These are phyloP conservation scores for Phaseolus lunatus DNA, from an alignment of 306 rosid genomes.

Conservation along the genomic window DNA sequence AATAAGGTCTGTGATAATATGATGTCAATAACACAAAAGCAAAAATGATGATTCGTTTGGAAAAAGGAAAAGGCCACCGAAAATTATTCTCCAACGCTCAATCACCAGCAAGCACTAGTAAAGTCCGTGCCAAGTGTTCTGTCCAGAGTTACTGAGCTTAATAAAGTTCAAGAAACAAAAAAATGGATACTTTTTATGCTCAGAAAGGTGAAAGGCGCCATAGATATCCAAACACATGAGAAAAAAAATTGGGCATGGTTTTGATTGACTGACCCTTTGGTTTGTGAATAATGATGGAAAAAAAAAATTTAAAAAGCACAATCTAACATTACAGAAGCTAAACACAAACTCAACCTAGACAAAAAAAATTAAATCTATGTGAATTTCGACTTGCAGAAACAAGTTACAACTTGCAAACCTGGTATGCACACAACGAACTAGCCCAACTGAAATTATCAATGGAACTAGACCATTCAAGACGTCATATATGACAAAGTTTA, in stretches of 20 bases:
- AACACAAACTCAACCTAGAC: constrained; percentile 39
- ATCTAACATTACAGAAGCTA: constrained; percentile 9
- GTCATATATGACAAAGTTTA: background rate
- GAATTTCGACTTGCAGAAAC: constrained; percentile 10
- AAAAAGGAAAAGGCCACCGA: constrained; percentile 13
- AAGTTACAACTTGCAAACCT: constrained; percentile 48
- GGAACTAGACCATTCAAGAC: constrained; percentile 18
- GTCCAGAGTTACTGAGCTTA: constrained; percentile 9
- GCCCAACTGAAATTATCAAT: constrained; percentile 38
- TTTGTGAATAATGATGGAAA: constrained; percentile 16
- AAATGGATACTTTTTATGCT: background rate
- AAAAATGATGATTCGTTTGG: constrained; percentile 43
- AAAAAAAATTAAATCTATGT: constrained; percentile 31
- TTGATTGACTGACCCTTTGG: constrained; percentile 4
- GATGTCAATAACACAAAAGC: constrained; percentile 34
- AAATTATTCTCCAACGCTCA: constrained; percentile 34
- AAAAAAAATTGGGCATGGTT: background rate
- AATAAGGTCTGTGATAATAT: constrained; percentile 6
- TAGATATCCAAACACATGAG: background rate
- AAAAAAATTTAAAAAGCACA: background rate
- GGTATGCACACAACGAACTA: constrained; percentile 52
- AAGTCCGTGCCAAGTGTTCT: constrained; percentile 21
- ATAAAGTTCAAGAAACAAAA: background rate
- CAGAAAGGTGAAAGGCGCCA: constrained; percentile 4
- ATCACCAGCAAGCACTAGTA: constrained; percentile 39